Conservation (phyloP, 2,329 filamentous ascomycete genomes). For the Polychaeton citri region DNA sequence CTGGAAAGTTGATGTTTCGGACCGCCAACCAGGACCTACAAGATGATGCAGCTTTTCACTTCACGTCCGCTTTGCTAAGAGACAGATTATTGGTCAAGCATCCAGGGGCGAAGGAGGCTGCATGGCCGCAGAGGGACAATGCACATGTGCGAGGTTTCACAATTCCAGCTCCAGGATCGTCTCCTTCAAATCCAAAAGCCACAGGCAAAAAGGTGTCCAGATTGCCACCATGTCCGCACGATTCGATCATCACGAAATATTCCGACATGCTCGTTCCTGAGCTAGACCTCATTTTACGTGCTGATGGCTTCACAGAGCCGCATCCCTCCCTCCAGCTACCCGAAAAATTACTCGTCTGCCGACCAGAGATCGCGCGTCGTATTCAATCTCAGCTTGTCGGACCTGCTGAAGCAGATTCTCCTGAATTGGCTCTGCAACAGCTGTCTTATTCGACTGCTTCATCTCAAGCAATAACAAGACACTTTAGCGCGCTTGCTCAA, state of each 20-base stretch:
- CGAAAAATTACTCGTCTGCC: slow-evolving; percentile 18
- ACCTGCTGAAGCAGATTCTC: too few relatives aligned
- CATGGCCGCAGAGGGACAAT: slow-evolving; percentile 58
- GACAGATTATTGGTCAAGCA: slow-evolving; percentile 37
- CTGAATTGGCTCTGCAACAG: too few relatives aligned
- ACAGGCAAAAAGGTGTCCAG: slow-evolving; percentile 13
- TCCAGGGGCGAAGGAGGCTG: slow-evolving; percentile 51
- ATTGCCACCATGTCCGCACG: slow-evolving; percentile 10
- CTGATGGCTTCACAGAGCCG: slow-evolving; percentile 23
- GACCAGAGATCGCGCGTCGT: slow-evolving; percentile 24
- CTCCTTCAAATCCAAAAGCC: not conserved
- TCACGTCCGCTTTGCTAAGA: slow-evolving; percentile 17
- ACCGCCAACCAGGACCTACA: slow-evolving; percentile 5
- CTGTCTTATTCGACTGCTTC: too few relatives aligned
- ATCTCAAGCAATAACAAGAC: too few relatives aligned
- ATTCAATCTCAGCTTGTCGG: too few relatives aligned
- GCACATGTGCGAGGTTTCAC: slow-evolving; percentile 45
- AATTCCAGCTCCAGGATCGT: not conserved
- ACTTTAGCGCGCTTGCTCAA: too few relatives aligned
- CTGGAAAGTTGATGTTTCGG: slow-evolving; percentile 28
- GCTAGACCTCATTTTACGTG: slow-evolving; percentile 7
- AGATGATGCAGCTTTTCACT: slow-evolving; percentile 8
- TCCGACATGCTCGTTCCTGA: slow-evolving; percentile 9
- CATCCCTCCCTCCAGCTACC: slow-evolving; percentile 15
- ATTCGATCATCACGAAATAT: slow-evolving; percentile 13